Conservation (phyloP, 352 stramenopile species). For the Blastocystis hominis region DNA sequence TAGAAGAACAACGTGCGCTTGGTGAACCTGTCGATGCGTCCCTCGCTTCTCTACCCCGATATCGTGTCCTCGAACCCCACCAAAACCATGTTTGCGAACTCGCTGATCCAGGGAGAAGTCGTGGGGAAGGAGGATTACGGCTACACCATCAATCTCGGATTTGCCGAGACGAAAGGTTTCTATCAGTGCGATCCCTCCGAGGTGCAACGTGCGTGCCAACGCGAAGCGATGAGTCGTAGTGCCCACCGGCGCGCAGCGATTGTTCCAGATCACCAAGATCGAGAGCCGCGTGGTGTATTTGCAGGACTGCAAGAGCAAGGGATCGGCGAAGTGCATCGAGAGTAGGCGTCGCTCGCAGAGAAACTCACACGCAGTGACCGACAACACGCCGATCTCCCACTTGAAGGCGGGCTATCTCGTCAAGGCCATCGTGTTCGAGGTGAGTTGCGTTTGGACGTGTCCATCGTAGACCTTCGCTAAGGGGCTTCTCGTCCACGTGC, state of each 20-base stretch:
- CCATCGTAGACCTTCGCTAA: not conserved
- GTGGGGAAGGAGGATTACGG: conserved; percentile 35
- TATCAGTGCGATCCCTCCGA: not conserved
- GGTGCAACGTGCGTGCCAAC: not conserved
- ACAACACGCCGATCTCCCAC: not conserved
- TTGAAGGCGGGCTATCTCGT: conserved; percentile 23
- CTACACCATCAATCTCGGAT: conserved; percentile 45
- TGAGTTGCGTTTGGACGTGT: not conserved
- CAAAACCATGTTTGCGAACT: not conserved
- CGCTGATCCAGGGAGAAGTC: conserved; percentile 40
- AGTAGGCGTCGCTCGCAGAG: not conserved
- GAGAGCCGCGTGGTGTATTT: conserved; percentile 17
- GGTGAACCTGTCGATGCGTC: conserved; percentile 49
- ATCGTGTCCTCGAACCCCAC: not conserved
- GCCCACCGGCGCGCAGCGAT: not conserved
- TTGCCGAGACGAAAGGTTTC: conserved; percentile 25
- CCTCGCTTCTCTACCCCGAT: conserved; percentile 26
- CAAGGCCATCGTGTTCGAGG: not conserved
- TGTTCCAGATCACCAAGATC: not conserved
- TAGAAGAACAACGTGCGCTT: not conserved
- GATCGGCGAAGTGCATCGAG: not conserved
- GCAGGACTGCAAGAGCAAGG: not conserved
- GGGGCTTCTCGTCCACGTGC: not conserved
- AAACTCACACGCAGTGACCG: not conserved
- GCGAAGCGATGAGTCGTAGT: not conserved